Conservation (phyloP, 495 filamentous ascomycete genomes). For the Tuber brumale region DNA sequence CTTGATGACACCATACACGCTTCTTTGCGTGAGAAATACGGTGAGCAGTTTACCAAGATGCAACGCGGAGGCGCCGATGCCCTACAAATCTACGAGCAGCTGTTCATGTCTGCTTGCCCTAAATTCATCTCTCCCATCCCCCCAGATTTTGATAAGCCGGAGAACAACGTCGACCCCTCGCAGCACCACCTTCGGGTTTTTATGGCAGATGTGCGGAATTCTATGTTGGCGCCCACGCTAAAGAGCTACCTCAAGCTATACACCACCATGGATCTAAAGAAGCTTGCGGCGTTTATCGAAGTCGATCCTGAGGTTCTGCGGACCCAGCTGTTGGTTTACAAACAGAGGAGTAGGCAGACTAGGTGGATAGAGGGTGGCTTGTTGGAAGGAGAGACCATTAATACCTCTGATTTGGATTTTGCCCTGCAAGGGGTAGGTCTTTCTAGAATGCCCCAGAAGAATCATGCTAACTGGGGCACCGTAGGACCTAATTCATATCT, state of each 20-base stretch:
- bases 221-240: slow-evolving; percentile 88
- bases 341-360: slow-evolving; percentile 93
- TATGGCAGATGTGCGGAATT: slow-evolving; percentile 98
- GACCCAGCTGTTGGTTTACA: slow-evolving; percentile 87
- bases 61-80: slow-evolving; percentile 93
- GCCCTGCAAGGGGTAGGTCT: slow-evolving; percentile 78
- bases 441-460: slow-evolving; percentile 2
- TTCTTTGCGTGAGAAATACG: slow-evolving; percentile 95
- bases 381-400: slow-evolving; percentile 84
- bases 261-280: slow-evolving; percentile 98
- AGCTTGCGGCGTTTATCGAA: slow-evolving; percentile 93
- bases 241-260: slow-evolving; percentile 98
- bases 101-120: slow-evolving; percentile 91
- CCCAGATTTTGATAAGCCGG: slow-evolving; percentile 92
- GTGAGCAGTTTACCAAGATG: slow-evolving; percentile 89
- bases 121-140: slow-evolving; percentile 98
- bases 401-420: slow-evolving; percentile 89
- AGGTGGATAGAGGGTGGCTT: slow-evolving; percentile 87
- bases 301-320: slow-evolving; percentile 87
- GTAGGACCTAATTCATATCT: slow-evolving; percentile 91
- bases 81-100: slow-evolving; percentile 90
- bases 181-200: slow-evolving; percentile 96
- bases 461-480: slow-evolving; percentile 9
- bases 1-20: slow-evolving; percentile 99
- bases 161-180: slow-evolving; percentile 89